Percentiles rank a stretch among this genome's conserved stretches.
Conservation (phyloP, 2,329 filamentous ascomycete species). For the Aspergillus clavatus region DNA sequence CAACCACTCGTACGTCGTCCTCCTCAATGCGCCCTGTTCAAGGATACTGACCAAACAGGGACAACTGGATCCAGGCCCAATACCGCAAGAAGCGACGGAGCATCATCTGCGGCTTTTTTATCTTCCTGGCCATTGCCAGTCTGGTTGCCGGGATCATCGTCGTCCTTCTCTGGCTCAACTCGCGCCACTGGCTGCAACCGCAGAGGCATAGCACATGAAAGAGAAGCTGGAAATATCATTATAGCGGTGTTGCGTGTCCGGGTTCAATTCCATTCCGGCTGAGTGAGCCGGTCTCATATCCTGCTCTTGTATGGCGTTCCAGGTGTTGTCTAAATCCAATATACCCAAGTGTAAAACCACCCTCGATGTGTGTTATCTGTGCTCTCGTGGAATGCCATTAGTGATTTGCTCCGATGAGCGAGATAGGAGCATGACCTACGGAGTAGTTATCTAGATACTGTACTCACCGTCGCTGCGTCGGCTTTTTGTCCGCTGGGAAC, state of each 20-base stretch:
- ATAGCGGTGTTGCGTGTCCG: too few species aligned
- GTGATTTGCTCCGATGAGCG: too few species aligned
- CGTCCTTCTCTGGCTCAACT: constrained; percentile 42
- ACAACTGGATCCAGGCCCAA: constrained; percentile 52
- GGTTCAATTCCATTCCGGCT: not conserved
- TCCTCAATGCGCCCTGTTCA: too few species aligned
- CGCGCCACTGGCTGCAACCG: constrained; percentile 32
- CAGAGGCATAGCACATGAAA: too few species aligned
- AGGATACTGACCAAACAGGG: constrained; percentile 30
- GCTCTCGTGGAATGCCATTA: too few species aligned
- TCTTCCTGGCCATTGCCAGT: constrained; percentile 26
- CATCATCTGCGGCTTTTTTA: constrained; percentile 40
- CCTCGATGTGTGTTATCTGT: not conserved
- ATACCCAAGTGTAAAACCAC: constrained; percentile 4
- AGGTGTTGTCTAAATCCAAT: not conserved
- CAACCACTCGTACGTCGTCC: constrained; percentile 17
- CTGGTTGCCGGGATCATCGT: constrained; percentile 44
- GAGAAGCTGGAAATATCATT: too few species aligned
- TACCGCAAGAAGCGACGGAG: constrained; percentile 46
- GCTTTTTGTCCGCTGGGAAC: constrained; percentile 3
- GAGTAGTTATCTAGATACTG: too few species aligned
- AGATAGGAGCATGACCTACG: too few species aligned
- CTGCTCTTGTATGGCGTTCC: constrained; percentile 3
- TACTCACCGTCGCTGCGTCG: too few species aligned
- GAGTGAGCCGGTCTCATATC: constrained; percentile 12